Percentiles rank a stretch among this genome's conserved stretches.
Conservation (phyloP, 805 yeast species). For the Dipodascus albidus region DNA sequence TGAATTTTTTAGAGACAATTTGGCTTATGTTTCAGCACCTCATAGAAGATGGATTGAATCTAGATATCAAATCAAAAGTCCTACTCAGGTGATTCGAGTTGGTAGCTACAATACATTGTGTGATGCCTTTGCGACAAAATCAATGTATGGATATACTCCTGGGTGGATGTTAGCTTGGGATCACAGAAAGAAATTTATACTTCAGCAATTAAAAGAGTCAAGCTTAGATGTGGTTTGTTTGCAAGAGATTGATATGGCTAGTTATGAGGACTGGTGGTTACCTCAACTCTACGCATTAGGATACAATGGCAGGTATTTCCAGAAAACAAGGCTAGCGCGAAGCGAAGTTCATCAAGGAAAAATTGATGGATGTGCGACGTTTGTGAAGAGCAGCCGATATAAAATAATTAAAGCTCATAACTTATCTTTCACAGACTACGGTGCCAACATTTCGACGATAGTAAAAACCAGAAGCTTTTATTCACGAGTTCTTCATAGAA, state of each 20-base stretch:
- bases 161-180: constrained; percentile 88
- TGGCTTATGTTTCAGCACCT: neutral
- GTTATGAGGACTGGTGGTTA: constrained; percentile 70
- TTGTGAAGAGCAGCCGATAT: constrained; percentile 59
- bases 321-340: constrained; percentile 68
- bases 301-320: constrained; percentile 63
- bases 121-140: constrained; percentile 80
- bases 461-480: constrained; percentile 81
- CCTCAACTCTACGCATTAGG: constrained; percentile 57
- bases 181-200: constrained; percentile 57
- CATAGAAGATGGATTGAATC: neutral
- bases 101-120: constrained; percentile 60
- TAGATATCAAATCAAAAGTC: neutral
- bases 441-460: constrained; percentile 35
- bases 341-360: constrained; percentile 58
- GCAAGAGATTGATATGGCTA: constrained; percentile 80
- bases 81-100: neutral
- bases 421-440: constrained; percentile 21
- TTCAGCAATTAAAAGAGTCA: constrained; percentile 48
- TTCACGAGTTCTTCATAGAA: constrained; percentile 81
- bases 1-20: neutral
- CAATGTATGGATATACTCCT: constrained; percentile 77
- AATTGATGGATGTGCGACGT: constrained; percentile 88
- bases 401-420: constrained; percentile 57
- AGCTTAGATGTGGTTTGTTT: constrained; percentile 66